A percentile compares a stretch with the other conserved stretches of the same genome.
Conservation (phyloP, 176 grass and related monocot genomes). For the Juncus effusus region DNA sequence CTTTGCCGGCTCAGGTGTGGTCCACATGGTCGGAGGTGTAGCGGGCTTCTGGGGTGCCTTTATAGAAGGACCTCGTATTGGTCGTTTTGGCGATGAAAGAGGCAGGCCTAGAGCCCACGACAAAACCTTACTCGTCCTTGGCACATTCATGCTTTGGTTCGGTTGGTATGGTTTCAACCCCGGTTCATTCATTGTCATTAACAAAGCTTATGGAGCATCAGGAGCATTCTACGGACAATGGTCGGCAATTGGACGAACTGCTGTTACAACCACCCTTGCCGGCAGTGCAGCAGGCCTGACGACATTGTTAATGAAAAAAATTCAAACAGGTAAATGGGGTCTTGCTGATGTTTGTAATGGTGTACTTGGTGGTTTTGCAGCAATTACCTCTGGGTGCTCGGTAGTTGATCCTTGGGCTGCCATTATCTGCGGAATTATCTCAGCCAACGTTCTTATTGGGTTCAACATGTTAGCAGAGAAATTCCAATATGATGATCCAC, state of each 20-base stretch:
- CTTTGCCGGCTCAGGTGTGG: constrained; percentile 44
- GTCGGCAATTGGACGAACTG: constrained; percentile 36
- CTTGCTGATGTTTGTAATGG: constrained; percentile 44
- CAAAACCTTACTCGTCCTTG: constrained; percentile 29
- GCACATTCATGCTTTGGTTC: constrained; percentile 43
- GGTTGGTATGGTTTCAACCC: constrained; percentile 51
- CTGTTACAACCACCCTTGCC: constrained; percentile 40
- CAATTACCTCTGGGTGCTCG: constrained; percentile 37
- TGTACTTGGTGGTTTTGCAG: constrained; percentile 39
- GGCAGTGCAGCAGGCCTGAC: constrained; percentile 31
- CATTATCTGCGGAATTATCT: constrained; percentile 36
- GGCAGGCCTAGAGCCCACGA: constrained; percentile 20
- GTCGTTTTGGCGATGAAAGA: constrained; percentile 17
- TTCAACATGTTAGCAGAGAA: constrained; percentile 26
- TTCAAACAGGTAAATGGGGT: constrained; percentile 16
- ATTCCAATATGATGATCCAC: constrained; percentile 30
- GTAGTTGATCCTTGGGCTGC: constrained; percentile 45
- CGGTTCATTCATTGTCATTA: constrained; percentile 34
- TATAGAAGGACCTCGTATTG: constrained; percentile 37
- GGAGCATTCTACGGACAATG: constrained; percentile 41
- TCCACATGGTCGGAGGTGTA: constrained; percentile 38
- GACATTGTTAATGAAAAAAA: constrained; percentile 29
- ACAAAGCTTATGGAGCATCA: constrained; percentile 29
- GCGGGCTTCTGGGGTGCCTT: constrained; percentile 39
- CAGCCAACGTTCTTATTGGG: constrained; percentile 31